A percentile compares a stretch with the other conserved stretches of the same genome.
phyloP scores from a whole-genome alignment of 257 asterid genomes.

The Cynanchum wilfordii region DNA sequence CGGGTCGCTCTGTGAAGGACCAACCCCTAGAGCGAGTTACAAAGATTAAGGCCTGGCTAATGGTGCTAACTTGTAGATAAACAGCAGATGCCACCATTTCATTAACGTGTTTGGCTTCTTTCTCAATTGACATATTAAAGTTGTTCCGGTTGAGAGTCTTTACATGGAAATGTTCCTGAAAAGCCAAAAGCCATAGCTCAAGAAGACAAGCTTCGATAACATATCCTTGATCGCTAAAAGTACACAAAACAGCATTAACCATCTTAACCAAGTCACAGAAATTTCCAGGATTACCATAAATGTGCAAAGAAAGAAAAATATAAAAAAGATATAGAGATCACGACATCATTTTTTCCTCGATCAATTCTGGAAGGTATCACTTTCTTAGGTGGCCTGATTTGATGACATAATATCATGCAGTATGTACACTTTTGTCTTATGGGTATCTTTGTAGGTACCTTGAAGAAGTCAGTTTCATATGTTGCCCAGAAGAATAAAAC shows the following conservation, averaged over 20 bases:
- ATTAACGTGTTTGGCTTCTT: constrained; percentile 33
- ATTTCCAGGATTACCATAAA: neutral
- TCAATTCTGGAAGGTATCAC: neutral
- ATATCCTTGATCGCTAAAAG: neutral
- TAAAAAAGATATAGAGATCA: neutral
- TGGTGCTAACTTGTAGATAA: constrained; percentile 62
- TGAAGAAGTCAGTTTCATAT: constrained; percentile 43
- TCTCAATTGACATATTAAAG: constrained; percentile 23
- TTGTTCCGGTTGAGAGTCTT: constrained; percentile 32
- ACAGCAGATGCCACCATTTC: constrained; percentile 49
- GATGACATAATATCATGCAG: neutral
- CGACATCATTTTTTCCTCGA: neutral
- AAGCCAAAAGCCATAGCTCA: neutral
- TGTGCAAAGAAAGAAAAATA: neutral
- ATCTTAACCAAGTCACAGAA: neutral
- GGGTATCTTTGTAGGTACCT: constrained; percentile 20
- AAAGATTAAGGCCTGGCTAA: constrained; percentile 50
- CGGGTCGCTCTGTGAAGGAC: constrained; percentile 45
- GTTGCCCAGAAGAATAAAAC: constrained; percentile 49
- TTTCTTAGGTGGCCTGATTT: neutral
- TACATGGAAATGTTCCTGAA: constrained; percentile 34
- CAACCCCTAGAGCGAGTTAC: constrained; percentile 52
- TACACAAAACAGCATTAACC: neutral
- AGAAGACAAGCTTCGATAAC: neutral
- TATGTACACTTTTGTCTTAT: neutral